phyloP scores from a whole-genome alignment of 331 rosid species.

The Ulmus americana region DNA sequence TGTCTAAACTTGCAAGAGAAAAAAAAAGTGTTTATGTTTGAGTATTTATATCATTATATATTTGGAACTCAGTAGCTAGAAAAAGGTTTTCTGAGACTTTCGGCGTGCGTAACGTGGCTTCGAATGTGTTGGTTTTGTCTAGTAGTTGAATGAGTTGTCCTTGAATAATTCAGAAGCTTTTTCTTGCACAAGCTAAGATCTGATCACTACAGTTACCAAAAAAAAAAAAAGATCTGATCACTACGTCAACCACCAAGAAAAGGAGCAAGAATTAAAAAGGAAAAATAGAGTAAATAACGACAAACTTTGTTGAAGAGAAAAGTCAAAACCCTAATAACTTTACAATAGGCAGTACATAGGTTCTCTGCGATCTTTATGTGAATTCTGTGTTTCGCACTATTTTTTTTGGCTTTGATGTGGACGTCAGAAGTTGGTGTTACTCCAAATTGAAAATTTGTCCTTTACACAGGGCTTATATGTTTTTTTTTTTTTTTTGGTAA shows the following conservation, averaged over 20 bases:
- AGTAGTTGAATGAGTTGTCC: background rate
- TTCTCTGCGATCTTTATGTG: slow-evolving; percentile 5
- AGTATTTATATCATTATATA: background rate
- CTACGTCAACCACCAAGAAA: slow-evolving; percentile 1
- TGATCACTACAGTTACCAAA: background rate
- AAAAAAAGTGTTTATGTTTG: background rate
- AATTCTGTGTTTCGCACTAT: slow-evolving; percentile 4
- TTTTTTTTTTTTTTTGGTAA: no score
- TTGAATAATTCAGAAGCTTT: background rate
- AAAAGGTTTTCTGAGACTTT: background rate
- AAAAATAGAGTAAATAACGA: background rate
- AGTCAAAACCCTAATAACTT: background rate
- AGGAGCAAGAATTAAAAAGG: background rate
- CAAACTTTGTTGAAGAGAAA: background rate
- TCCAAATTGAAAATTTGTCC: background rate
- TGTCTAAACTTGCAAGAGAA: background rate
- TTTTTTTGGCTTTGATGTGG: background rate
- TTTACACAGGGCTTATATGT: no score
- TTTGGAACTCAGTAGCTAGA: background rate
- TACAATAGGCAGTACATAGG: background rate
- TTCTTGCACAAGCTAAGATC: background rate
- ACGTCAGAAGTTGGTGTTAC: background rate
- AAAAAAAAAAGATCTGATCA: background rate
- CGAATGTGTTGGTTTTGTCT: background rate
- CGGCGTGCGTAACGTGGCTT: background rate